These are phyloP conservation scores for Xylaria sp. DNA, from an alignment of 2,329 filamentous ascomycete species.

Conservation along the genomic window DNA sequence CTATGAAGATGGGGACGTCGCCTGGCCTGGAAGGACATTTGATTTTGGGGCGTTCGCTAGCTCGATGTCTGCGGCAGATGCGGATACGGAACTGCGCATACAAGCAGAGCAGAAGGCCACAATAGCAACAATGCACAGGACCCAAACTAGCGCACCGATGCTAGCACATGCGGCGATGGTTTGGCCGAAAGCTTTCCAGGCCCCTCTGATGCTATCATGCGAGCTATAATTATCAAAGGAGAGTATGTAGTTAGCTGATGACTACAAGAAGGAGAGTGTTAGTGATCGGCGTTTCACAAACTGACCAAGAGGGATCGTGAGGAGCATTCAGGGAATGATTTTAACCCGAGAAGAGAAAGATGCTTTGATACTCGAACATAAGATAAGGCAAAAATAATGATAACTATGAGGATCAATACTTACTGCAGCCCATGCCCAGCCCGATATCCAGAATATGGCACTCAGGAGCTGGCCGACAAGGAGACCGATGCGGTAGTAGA, in stretches of 20 bases:
- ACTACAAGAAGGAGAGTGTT: conserved; percentile 20
- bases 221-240: conserved; percentile 42
- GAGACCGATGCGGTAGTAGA: conserved; percentile 43
- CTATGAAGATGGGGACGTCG: conserved; percentile 1
- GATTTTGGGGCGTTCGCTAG: conserved; percentile 24
- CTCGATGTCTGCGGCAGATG: conserved; percentile 44
- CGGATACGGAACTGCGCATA: conserved; percentile 41
- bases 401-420: background rate
- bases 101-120: conserved; percentile 55
- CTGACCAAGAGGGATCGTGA: too few species aligned
- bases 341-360: background rate
- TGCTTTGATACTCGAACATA: background rate
- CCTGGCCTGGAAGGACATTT: background rate
- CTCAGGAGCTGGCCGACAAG: conserved; percentile 52
- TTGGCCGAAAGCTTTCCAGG: conserved; percentile 46
- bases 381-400: background rate
- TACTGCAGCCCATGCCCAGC: conserved; percentile 56
- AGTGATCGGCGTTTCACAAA: background rate
- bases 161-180: conserved; percentile 55
- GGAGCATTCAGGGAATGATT: background rate
- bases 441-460: conserved; percentile 58
- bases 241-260: conserved; percentile 49
- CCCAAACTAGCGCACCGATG: conserved; percentile 57
- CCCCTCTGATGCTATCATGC: conserved; percentile 19
- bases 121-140: conserved; percentile 54